Percentiles rank a stretch among this genome's conserved stretches.
phyloP scores from a whole-genome alignment of 441 rosid species.

The Dalechampia spathulata region DNA sequence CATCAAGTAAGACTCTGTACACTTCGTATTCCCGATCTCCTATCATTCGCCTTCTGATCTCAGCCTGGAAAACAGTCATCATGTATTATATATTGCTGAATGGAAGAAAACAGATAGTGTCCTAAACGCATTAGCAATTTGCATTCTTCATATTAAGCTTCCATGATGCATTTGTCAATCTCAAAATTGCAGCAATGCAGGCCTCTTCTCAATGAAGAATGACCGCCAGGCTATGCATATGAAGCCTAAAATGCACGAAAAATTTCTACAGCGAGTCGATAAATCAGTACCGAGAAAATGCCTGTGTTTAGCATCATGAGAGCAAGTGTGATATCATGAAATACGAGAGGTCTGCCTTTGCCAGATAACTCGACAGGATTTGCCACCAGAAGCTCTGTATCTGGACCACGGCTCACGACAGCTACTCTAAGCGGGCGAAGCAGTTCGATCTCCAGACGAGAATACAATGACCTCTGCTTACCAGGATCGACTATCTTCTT shows the following conservation, averaged over 20 bases:
- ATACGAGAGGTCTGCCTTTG: constrained; percentile 91
- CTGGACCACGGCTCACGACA: constrained; percentile 79
- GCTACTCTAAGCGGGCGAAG: constrained; percentile 73
- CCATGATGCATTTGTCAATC: constrained; percentile 1
- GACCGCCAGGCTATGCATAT: background rate
- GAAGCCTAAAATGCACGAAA: background rate
- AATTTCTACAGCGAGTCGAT: background rate
- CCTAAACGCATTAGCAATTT: too few species aligned
- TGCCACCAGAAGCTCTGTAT: constrained; percentile 75
- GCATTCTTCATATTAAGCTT: too few species aligned
- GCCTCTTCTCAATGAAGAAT: background rate
- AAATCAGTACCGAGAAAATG: constrained; percentile 64
- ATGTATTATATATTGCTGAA: background rate
- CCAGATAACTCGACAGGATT: constrained; percentile 92
- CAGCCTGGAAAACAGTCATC: constrained; percentile 44
- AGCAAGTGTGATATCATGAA: constrained; percentile 73
- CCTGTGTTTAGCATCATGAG: constrained; percentile 59
- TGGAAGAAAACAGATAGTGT: too few species aligned
- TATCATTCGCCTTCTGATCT: constrained; percentile 60
- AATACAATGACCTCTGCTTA: constrained; percentile 56
- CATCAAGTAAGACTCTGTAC: constrained; percentile 73
- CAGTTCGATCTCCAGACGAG: constrained; percentile 59
- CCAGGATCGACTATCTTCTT: constrained; percentile 72
- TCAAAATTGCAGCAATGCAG: background rate
- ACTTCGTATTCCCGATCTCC: constrained; percentile 90